Evolutionary conservation across 352 stramenopile species (phyloP).

Genomic region (Globisporangium paroecandrum): DNA sequence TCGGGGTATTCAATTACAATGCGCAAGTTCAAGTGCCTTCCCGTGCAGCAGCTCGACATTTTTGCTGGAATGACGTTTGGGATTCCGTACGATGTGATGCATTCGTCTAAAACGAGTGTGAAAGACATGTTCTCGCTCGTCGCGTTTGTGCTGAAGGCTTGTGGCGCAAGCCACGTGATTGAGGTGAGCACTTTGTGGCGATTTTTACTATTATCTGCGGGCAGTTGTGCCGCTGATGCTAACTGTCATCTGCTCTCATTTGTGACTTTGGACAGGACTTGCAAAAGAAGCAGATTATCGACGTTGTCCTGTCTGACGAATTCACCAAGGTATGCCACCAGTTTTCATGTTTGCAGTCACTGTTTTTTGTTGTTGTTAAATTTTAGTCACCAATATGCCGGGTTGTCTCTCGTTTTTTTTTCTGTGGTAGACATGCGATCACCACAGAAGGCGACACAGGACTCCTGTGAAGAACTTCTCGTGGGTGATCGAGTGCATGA

Average conservation of each 20-base stretch:
- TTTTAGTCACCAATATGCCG: background rate
- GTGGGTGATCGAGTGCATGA: slow-evolving; percentile 81
- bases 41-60: slow-evolving; percentile 44
- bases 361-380: background rate
- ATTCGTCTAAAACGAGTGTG: slow-evolving; percentile 25
- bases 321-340: slow-evolving; percentile 50
- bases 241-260: background rate
- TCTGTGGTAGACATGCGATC: slow-evolving; percentile 42
- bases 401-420: background rate
- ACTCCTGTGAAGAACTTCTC: slow-evolving; percentile 60
- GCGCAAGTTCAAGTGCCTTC: slow-evolving; percentile 60
- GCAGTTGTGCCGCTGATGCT: background rate
- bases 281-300: slow-evolving; percentile 28
- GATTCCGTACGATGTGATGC: slow-evolving; percentile 49
- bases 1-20: slow-evolving; percentile 61
- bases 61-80: slow-evolving; percentile 61
- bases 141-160: slow-evolving; percentile 57
- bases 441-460: slow-evolving; percentile 36
- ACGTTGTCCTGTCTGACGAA: slow-evolving; percentile 69
- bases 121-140: slow-evolving; percentile 48
- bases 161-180: slow-evolving; percentile 53
- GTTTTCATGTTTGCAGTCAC: background rate
- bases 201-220: background rate
- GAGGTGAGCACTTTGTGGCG: slow-evolving; percentile 32
- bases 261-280: background rate